Base-by-base conservation (phyloP, 78 protist genomes). In the Cavenderia fasciculata region DNA sequence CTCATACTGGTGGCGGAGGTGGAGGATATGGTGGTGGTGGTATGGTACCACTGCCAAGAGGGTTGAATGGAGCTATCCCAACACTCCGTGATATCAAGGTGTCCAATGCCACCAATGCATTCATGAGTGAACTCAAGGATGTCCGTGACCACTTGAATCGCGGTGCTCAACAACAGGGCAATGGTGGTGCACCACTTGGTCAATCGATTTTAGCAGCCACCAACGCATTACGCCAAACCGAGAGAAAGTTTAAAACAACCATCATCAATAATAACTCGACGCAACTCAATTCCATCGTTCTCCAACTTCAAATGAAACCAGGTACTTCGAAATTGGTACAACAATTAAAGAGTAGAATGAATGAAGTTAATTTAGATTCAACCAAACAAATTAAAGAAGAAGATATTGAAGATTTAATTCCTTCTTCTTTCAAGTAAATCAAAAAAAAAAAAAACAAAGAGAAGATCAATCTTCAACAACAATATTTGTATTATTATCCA, bases 321-420 rank as follows among this genome's bases (percentile, higher is more conserved):
- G 88, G 88, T 41, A 57, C 88, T 2, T 49, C 76, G 4, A 79
- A 79, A 66, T 41, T 79, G 19, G 76, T 79, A 27, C 71, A 65
- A 52, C 76, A 79, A 54, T 34, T 79, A 23, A 79, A 79, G 23
- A 66, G 16, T 16, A 63, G 76, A 52, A 79, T 79, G 87, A 4
- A 21, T 5, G 40, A 61, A 34, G 31, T 66, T 1, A n/a, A n/a
- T n/a, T n/a, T n/a, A n/a, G n/a, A n/a, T n/a, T n/a, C n/a, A n/a
- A n/a, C n/a, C n/a, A n/a, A n/a, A n/a, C n/a, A n/a, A n/a, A n/a
- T n/a, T n/a, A 62, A 47, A 12, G 54, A 57, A 40, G 68, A 65
- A 8, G 61, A 61, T 14, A 61, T 79, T 54, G 88, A 79, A 66
- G 88, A 79, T 66, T 52, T 79, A 52, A 18, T 74, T 31, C 69